Conservation (phyloP, 495 filamentous ascomycete species). For the Annulohypoxylon bovei region DNA sequence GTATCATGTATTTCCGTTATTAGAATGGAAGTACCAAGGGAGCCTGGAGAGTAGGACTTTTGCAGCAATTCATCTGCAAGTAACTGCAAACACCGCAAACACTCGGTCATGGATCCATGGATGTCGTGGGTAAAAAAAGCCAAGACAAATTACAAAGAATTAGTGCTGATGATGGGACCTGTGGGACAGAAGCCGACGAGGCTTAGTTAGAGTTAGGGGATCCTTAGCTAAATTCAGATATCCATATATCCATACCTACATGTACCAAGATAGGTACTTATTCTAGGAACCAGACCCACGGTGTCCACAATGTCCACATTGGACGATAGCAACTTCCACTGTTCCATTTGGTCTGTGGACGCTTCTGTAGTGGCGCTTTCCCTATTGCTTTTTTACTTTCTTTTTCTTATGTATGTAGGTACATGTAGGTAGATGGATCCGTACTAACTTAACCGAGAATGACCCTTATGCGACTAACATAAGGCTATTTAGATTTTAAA, state of each 20-base stretch:
- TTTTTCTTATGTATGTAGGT: neutral
- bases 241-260: neutral
- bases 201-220: constrained; percentile 26
- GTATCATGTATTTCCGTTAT: constrained; percentile 20
- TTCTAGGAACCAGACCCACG: constrained; percentile 1
- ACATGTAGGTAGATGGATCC: neutral
- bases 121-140: constrained; percentile 15
- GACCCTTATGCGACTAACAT: neutral
- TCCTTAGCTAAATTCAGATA: constrained; percentile 2
- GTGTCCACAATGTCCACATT: neutral
- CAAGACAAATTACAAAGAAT: constrained; percentile 20
- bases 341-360: neutral
- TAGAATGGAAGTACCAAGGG: constrained; percentile 12
- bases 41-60: constrained; percentile 4
- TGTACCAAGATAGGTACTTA: neutral
- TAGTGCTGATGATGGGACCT: constrained; percentile 19
- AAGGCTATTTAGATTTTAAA: neutral
- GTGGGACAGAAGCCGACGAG: constrained; percentile 5
- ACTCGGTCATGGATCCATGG: neutral
- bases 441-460: neutral
- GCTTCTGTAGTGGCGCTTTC: neutral
- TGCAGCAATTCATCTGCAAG: neutral
- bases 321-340: neutral
- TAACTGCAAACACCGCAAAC: neutral
- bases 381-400: neutral